Percentiles rank a stretch among this genome's conserved stretches.
phyloP scores from a whole-genome alignment of 257 asterid genomes.

The Gentiana macrophylla region DNA sequence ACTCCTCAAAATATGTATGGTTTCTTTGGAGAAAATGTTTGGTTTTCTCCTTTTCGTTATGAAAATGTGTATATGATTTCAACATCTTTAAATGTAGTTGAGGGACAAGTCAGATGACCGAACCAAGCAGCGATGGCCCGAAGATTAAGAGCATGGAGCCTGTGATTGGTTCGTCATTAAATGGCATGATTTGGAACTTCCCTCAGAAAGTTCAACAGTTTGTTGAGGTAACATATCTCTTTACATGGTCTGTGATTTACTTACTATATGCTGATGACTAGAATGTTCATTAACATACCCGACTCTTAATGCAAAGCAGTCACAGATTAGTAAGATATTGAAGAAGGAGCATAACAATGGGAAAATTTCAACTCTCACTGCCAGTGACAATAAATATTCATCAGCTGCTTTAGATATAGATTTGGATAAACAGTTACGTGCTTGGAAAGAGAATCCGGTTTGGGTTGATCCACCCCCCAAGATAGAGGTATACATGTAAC shows the following conservation, averaged over 20 bases:
- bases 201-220: constrained; percentile 13
- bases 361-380: constrained; percentile 11
- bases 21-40: no score
- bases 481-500: constrained; percentile 40
- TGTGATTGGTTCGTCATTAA: constrained; percentile 5
- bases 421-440: constrained; percentile 52
- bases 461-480: constrained; percentile 60
- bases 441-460: constrained; percentile 70
- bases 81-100: no score
- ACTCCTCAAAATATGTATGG: no score
- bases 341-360: constrained; percentile 14
- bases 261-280: not conserved
- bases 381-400: constrained; percentile 17
- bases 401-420: constrained; percentile 25
- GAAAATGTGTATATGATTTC: no score
- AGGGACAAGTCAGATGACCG: no score
- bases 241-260: not conserved
- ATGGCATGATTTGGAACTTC: constrained; percentile 11
- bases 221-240: constrained; percentile 10
- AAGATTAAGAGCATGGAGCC: not conserved
- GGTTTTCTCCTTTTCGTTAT: no score
- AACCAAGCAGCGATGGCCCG: not conserved
- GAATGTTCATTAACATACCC: not conserved
- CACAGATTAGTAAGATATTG: constrained; percentile 18
- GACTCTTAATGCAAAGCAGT: constrained; percentile 22